Conservation (phyloP, 441 rosid genomes). For the Geranium incanum region DNA sequence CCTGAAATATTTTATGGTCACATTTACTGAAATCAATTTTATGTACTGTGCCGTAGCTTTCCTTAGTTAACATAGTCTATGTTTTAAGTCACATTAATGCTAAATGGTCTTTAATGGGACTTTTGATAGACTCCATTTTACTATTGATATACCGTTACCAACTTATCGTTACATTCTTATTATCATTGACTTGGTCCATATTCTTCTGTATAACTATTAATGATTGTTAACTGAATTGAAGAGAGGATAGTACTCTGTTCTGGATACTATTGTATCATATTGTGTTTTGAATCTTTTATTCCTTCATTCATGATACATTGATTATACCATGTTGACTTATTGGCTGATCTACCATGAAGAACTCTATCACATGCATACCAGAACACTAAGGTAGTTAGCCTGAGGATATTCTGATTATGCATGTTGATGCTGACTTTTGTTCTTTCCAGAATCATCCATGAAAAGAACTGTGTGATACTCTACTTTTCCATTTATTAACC, state of each 20-base stretch:
- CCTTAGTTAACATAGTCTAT: neutral
- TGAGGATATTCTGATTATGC: neutral
- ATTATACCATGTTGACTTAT: neutral
- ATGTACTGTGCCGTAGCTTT: neutral
- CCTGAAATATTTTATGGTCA: neutral
- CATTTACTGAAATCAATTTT: neutral
- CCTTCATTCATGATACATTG: neutral
- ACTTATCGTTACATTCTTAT: neutral
- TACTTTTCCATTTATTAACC: neutral
- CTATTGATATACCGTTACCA: neutral
- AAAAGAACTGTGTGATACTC: neutral
- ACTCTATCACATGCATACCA: conserved; percentile 1
- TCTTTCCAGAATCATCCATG: neutral
- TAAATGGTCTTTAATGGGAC: conserved; percentile 4
- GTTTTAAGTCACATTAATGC: neutral
- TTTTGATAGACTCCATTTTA: neutral
- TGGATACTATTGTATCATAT: neutral
- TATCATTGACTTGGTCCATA: neutral
- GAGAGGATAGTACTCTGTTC: neutral
- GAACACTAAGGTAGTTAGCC: neutral
- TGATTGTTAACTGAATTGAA: neutral
- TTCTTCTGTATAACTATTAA: neutral
- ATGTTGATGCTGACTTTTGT: conserved; percentile 2
- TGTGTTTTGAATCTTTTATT: neutral
- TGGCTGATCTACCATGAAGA: conserved; percentile 6